A percentile compares a stretch with the other conserved stretches of the same genome.
Evolutionary conservation across 306 rosid genomes (phyloP).

Genomic region (Cicer yamashitae): DNA sequence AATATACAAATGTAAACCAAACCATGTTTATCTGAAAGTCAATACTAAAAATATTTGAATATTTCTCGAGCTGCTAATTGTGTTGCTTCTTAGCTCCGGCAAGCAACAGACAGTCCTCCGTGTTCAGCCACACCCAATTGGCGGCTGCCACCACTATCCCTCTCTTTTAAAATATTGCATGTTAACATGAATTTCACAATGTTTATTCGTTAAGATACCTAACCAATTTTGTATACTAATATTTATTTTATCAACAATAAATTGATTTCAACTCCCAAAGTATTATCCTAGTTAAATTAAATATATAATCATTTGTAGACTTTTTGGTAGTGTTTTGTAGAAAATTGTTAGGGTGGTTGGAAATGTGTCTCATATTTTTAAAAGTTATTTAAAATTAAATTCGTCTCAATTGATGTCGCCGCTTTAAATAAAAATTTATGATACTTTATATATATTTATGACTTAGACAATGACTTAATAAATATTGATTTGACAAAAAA

Average conservation of each 20-base stretch:
- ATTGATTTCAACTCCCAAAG: conserved; percentile 48
- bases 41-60: conserved; percentile 47
- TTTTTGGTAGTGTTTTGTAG: too few relatives aligned
- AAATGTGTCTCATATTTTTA: too few relatives aligned
- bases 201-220: conserved; percentile 32
- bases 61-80: conserved; percentile 62
- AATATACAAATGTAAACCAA: conserved; percentile 3
- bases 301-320: too few relatives aligned
- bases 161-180: conserved; percentile 32
- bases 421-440: too few relatives aligned
- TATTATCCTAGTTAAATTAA: conserved; percentile 16
- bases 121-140: conserved; percentile 53
- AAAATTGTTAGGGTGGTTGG: too few relatives aligned
- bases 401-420: fast-evolving
- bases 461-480: too few relatives aligned
- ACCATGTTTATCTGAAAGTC: conserved; percentile 55
- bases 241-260: conserved; percentile 17
- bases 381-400: too few relatives aligned
- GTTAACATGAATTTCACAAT: conserved; percentile 48
- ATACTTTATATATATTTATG: too few relatives aligned
- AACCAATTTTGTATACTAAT: not conserved
- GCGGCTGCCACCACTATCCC: conserved; percentile 50
- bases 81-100: conserved; percentile 73
- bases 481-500: too few relatives aligned
- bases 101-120: conserved; percentile 60